phyloP scores from a whole-genome alignment of 1,284 basidiomycete species.

The Tilletiaria anomala region DNA sequence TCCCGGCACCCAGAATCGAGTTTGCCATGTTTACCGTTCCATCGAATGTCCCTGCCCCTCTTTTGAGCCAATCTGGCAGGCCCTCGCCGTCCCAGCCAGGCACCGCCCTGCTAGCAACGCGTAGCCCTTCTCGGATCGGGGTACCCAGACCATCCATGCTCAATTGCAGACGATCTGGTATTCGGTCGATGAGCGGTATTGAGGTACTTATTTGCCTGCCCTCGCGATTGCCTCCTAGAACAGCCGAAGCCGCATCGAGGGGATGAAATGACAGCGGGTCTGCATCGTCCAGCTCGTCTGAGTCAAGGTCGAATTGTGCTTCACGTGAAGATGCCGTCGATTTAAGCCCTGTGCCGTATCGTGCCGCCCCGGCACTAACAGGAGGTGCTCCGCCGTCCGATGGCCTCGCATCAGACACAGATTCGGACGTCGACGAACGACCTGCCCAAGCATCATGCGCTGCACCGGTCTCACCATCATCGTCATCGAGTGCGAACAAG shows the following conservation, averaged over 20 bases:
- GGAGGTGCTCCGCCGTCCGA: too few species aligned
- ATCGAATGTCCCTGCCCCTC: constrained; percentile 63
- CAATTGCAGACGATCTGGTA: constrained; percentile 1
- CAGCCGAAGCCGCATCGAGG: constrained; percentile 7
- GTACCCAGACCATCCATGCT: constrained; percentile 13
- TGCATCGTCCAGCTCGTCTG: constrained; percentile 27
- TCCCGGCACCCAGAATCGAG: constrained; percentile 82
- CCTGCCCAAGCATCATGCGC: too few species aligned
- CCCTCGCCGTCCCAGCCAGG: constrained; percentile 43
- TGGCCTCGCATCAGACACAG: too few species aligned
- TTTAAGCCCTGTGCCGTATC: constrained; percentile 13
- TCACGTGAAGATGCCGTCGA: constrained; percentile 35
- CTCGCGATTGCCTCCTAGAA: neutral
- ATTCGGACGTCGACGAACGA: too few species aligned
- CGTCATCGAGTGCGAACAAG: too few species aligned
- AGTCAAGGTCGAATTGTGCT: constrained; percentile 38
- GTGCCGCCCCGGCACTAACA: too few species aligned
- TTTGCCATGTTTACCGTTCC: constrained; percentile 90
- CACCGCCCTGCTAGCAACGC: too few species aligned
- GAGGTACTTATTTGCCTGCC: neutral
- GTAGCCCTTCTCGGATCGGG: constrained; percentile 14
- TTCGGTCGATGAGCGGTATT: constrained; percentile 16
- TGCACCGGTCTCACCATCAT: too few species aligned
- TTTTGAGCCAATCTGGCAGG: constrained; percentile 40
- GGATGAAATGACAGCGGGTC: constrained; percentile 8